Evolutionary conservation across 73 alveolate genomes (phyloP), one percentile per base, ranked within the genome.

Genomic region (Paramecium octaurelia): DNA sequence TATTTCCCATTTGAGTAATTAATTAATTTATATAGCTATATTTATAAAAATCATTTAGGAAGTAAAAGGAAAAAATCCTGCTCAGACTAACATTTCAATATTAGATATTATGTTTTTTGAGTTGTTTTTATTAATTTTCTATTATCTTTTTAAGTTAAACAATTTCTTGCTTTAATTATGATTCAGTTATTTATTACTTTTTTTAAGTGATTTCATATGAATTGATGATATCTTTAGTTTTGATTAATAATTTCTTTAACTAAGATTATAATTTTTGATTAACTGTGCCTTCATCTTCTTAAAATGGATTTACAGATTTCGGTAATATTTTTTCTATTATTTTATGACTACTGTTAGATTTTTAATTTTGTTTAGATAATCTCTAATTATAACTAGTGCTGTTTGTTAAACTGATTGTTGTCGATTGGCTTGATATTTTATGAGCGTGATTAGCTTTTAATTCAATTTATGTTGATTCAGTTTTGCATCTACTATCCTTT

Each of bases 1-100:
- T 44, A 71, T 89, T 89, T 69, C 94, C 92, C 91, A 80, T 80
- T 68, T 10, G 27, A 36, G 59, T 73, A 36, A 40, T 54, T 54
- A n/a, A 54, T 73, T 35, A 73, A 73, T 73, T 73, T 29, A 36
- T 36, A 73, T 73, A 73, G 27, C 50, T 64, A 23, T 54, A 54
- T 54, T 5, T 54, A 54, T 16, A 54, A 54, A 54, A 54, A 54
- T 54, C 69, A 54, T 54, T 54, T 54, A 54, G 69, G 20, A 54
- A 54, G 69, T 18, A 16, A n/a, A 54, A 34, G 69, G 69, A 54
- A 54, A 40, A 48, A 54, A 54, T 54, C 69, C 69, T n/a, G 21
- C 69, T 54, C 35, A 18, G 11, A 6, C 31, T 54, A 54, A 54
- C 34, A 54, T 54, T 54, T 54, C 69, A 54, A 54, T 18, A 54